Evolutionary conservation across 176 grass and related monocot genomes (phyloP).

Genomic region (barley (Hordeum vulgare)): DNA sequence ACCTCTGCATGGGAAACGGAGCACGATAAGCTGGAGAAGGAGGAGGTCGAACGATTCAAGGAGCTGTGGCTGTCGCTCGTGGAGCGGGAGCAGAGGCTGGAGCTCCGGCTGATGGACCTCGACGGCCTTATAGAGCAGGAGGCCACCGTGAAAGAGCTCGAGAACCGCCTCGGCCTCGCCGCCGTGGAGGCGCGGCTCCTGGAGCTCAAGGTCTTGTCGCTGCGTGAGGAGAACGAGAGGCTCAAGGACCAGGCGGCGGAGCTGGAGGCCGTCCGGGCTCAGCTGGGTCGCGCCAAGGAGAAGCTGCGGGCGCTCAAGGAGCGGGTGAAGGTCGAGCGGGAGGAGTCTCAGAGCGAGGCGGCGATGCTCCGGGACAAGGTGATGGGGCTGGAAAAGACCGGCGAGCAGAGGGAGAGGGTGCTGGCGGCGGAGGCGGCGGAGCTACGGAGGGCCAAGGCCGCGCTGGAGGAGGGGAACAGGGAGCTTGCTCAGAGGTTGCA

Average conservation of each 20-base stretch:
- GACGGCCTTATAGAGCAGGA: conserved; percentile 49
- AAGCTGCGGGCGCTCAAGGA: conserved; percentile 40
- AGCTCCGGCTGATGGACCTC: conserved; percentile 62
- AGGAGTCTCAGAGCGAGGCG: conserved; percentile 25
- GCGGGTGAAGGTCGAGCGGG: conserved; percentile 16
- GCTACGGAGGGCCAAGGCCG: conserved; percentile 49
- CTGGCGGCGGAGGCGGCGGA: conserved; percentile 44
- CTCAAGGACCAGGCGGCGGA: conserved; percentile 50
- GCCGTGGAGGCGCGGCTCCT: conserved; percentile 45
- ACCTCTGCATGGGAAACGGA: background rate
- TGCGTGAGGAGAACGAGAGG: conserved; percentile 71
- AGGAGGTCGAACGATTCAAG: conserved; percentile 32
- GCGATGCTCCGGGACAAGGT: conserved; percentile 21
- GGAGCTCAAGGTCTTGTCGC: conserved; percentile 34
- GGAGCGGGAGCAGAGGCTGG: conserved; percentile 52
- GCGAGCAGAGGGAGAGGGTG: conserved; percentile 19
- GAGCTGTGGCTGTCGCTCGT: conserved; percentile 46
- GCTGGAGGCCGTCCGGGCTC: conserved; percentile 20
- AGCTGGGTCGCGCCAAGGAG: conserved; percentile 50
- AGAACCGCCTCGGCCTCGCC: conserved; percentile 30
- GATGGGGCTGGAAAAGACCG: conserved; percentile 22
- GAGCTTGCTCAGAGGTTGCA: conserved; percentile 51
- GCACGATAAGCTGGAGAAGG: background rate
- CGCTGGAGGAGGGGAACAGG: conserved; percentile 53
- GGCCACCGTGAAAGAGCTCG: conserved; percentile 44